Conservation (phyloP, 1,284 basidiomycete genomes). For the Xerocomus minutiporus region DNA sequence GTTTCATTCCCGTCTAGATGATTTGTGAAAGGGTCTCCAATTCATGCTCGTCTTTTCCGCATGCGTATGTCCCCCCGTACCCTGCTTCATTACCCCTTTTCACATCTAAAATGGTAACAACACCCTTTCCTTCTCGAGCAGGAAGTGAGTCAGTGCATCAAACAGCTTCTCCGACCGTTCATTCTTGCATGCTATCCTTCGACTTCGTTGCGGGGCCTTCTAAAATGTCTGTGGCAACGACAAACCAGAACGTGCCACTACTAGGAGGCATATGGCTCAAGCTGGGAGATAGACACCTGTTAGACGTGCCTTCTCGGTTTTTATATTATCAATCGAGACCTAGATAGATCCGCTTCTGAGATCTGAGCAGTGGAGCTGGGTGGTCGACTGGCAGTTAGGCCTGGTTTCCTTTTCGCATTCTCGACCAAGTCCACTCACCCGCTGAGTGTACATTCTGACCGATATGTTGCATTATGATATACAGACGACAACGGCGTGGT, state of each 20-base stretch:
- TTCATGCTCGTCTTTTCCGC: conserved; percentile 7
- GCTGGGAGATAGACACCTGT: conserved; percentile 1
- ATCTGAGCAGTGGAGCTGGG: background rate
- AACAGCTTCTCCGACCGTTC: conserved; percentile 9
- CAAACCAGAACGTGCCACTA: conserved; percentile 7
- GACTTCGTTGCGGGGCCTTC: conserved; percentile 5
- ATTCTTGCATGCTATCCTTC: conserved; percentile 4
- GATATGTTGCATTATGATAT: conserved; percentile 5
- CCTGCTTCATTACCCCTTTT: conserved; percentile 18
- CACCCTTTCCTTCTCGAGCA: conserved; percentile 5
- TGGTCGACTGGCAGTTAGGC: background rate
- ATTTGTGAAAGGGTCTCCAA: conserved; percentile 3
- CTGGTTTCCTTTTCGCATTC: background rate
- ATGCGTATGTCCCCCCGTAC: conserved; percentile 9
- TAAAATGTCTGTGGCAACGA: conserved; percentile 11
- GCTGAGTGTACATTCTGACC: background rate
- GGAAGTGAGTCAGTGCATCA: conserved; percentile 10
- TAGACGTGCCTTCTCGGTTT: conserved; percentile 7
- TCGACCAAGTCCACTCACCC: background rate
- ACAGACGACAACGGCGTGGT: conserved; percentile 7
- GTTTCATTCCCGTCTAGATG: conserved; percentile 25
- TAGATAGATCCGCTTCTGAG: conserved; percentile 2
- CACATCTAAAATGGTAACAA: conserved; percentile 6
- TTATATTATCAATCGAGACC: conserved; percentile 12
- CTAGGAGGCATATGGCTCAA: conserved; percentile 5